These are phyloP conservation scores for Eurotiales sp. DNA, from an alignment of 2,329 filamentous ascomycete genomes.

Conservation along the genomic window DNA sequence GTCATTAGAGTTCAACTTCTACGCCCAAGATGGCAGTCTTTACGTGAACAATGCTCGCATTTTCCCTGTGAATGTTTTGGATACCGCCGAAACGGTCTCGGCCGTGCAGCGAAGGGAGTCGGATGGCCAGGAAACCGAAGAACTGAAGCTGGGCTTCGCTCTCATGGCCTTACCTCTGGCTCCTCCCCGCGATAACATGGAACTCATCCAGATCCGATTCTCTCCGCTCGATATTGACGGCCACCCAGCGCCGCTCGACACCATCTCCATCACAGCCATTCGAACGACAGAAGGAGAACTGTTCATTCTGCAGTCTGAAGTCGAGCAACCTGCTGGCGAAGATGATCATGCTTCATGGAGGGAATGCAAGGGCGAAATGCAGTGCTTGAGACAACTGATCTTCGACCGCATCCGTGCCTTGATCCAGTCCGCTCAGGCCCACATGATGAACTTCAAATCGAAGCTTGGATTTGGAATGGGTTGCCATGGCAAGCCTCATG, in stretches of 20 bases:
- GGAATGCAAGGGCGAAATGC: conserved; percentile 39
- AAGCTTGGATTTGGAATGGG: conserved; percentile 26
- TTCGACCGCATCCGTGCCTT: conserved; percentile 37
- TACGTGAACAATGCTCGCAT: conserved; percentile 37
- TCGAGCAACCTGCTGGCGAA: conserved; percentile 33
- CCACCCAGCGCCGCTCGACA: conserved; percentile 43
- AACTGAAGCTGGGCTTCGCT: conserved; percentile 41
- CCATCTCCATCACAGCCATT: conserved; percentile 39
- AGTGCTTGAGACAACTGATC: conserved; percentile 36
- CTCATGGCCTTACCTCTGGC: conserved; percentile 36
- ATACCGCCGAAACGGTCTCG: conserved; percentile 23
- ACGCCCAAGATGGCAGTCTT: conserved; percentile 30
- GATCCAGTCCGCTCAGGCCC: conserved; percentile 34
- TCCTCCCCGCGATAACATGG: conserved; percentile 26
- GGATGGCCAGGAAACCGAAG: conserved; percentile 34
- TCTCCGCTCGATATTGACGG: conserved; percentile 43
- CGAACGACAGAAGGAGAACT: conserved; percentile 33
- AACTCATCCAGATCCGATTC: conserved; percentile 39
- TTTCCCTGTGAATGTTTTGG: conserved; percentile 35
- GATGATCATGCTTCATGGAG: conserved; percentile 37
- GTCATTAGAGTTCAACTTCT: conserved; percentile 34
- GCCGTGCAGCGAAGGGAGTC: conserved; percentile 32
- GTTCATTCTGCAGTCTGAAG: conserved; percentile 33
- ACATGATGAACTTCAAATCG: conserved; percentile 29
- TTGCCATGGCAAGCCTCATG: conserved; percentile 27